Evolutionary conservation across 2,329 filamentous ascomycete species (phyloP).

Genomic region (Zymoseptoria brevis): DNA sequence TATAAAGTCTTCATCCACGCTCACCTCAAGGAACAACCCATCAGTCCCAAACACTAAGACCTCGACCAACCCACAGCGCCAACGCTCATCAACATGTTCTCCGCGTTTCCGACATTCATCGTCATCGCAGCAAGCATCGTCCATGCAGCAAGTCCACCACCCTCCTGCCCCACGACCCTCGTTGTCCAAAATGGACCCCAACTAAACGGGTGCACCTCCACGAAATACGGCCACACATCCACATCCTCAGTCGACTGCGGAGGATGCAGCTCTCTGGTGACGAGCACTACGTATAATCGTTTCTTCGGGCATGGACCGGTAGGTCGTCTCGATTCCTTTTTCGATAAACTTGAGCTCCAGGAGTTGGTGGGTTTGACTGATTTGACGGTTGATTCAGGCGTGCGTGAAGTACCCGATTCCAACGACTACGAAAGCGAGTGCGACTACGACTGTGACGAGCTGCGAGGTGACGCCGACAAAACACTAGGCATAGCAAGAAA

Average conservation of each 20-base stretch:
- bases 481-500: neutral
- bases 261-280: neutral
- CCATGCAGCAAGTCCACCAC: too few relatives aligned
- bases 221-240: neutral
- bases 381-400: neutral
- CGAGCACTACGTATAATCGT: neutral
- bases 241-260: neutral
- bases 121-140: too few relatives aligned
- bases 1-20: too few relatives aligned
- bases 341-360: too few relatives aligned
- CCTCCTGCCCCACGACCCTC: too few relatives aligned
- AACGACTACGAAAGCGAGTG: neutral
- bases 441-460: neutral
- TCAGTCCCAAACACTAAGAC: too few relatives aligned
- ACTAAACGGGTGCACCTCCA: neutral
- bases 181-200: too few relatives aligned
- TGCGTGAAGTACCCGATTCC: neutral
- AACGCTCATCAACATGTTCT: too few relatives aligned
- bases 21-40: too few relatives aligned
- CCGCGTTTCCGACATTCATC: too few relatives aligned
- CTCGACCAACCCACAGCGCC: too few relatives aligned
- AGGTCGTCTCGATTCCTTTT: neutral
- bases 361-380: neutral
- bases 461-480: neutral
- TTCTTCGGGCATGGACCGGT: neutral